Evolutionary conservation across 1,139 yeast species (phyloP), one percentile per base, ranked within the genome.

Genomic region (Blastobotrys apis): DNA sequence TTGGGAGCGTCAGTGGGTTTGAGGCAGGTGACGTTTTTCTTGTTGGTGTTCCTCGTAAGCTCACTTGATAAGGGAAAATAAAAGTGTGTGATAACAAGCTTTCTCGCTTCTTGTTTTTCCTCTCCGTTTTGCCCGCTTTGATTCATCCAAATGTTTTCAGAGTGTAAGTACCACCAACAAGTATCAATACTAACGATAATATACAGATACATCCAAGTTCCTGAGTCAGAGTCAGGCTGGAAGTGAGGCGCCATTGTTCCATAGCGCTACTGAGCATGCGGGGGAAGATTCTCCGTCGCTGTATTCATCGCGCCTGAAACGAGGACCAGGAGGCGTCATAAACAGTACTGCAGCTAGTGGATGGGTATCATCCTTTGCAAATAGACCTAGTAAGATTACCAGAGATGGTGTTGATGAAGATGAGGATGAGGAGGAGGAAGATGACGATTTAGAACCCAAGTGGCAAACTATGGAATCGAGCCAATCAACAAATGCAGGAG

Each of bases 201-300:
- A 13, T 26, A 3, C 34, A 65, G 68, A 67, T 55, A 68, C 71
- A 16, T 66, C 71, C 31, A 63, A 64, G 55, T 65, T 66, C 47
- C 58, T 66, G 46, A 54, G 69, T 33, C 63, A 63, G 47, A 63
- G 70, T 17, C 65, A 60, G 53, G 47, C 43, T 33, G 40, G 42
- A 22, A 48, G 47, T 36, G 53, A 50, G 34, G 65, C 66, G 20
- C 66, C 66, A 9, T 51, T 63, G 44, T 63, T 62, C 46, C 58
- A 55, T 42, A 60, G 66, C 16, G 53, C 61, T 9, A 49, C 55
- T 9, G 62, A 60, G 35, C 53, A 57, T 31, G 53, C 52, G 19
- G 50, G 53, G 15, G 58, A 49, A 20, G 49, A 47, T 21, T 57
- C 49, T 27, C 44, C 53, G 31, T 53, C 58, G 22, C 41, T 55